Evolutionary conservation across 345 rosid species (phyloP).

Genomic region (Odontarrhena argentea): DNA sequence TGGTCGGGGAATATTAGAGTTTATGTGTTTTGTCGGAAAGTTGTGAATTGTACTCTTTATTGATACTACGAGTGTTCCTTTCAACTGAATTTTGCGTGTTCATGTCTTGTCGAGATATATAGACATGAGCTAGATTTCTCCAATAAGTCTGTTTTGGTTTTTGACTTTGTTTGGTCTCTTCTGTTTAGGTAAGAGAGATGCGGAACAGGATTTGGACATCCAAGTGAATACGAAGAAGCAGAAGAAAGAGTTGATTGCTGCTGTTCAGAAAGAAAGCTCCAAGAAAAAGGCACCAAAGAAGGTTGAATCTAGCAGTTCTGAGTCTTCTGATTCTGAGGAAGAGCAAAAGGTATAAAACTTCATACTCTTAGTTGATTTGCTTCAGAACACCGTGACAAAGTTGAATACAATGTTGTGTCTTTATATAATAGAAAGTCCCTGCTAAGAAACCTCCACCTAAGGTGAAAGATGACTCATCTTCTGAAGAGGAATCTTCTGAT

Average conservation of each 20-base stretch:
- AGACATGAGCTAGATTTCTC: no score
- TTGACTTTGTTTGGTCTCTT: not conserved
- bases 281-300: constrained; percentile 48
- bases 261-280: constrained; percentile 47
- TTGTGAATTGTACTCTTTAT: no score
- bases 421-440: constrained; percentile 26
- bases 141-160: not conserved
- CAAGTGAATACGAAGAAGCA: constrained; percentile 56
- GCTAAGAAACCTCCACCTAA: constrained; percentile 34
- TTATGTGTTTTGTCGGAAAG: no score
- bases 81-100: no score
- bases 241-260: constrained; percentile 50
- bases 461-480: constrained; percentile 44
- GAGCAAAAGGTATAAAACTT: constrained; percentile 45
- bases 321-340: constrained; percentile 59
- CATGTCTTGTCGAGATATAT: no score
- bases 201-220: constrained; percentile 52
- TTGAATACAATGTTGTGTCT: not conserved
- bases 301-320: constrained; percentile 47
- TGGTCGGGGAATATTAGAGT: no score
- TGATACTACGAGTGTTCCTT: no score
- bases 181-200: constrained; percentile 62
- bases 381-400: not conserved
- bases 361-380: not conserved
- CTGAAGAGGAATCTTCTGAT: constrained; percentile 43